Base-by-base conservation (phyloP, 2,329 filamentous ascomycete species). In the Thelonectria blattea region DNA sequence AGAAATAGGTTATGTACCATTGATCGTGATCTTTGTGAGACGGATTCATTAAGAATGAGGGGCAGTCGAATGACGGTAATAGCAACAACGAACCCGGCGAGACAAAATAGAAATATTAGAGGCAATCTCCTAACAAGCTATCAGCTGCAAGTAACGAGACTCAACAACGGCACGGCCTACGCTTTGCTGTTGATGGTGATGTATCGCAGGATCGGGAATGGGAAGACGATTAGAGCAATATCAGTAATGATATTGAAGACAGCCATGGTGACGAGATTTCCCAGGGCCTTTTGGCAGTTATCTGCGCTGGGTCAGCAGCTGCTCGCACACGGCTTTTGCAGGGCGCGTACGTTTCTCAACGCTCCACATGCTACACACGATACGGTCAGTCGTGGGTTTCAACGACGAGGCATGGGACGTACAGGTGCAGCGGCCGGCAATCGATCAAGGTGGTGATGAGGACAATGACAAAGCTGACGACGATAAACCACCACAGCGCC, bases 221-320 rank as follows among this genome's bases (percentile, higher is more conserved):
- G 72, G 1, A 74, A 66, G 6, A 72, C 59, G 17, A 74, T 72
- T 6, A 74, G 68, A 0, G 71, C 69, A 3, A 74, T 20, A 34
- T 72, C 70, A 45, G 71, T 67, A 5, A 74, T 45, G 15, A 72
- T 71, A 14, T 74, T 74, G 45, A 69, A 74, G 5, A 70, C 63
- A 1, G 65, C 72, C 71, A 74, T 74, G 0, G 71, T 46, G 14
- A 74, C 56, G 1, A 74, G 57, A 22, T 74, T 72, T 20, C 61
- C 72, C 2, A 73, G 17, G 1, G 67, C 72, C 43, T 67, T 64
- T 14, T 71, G 63, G 42, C 72, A 71, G 14, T 54, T 51, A 42
- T 42, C 39, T 42, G 39, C 17, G 34, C 15, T 37, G 3, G 11
- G 7, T 37, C 11, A 37, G 34, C 15, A 37, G 34, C 11, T 37